Base-by-base conservation (phyloP, 306 rosid species). In the Dicorynia guianensis region DNA sequence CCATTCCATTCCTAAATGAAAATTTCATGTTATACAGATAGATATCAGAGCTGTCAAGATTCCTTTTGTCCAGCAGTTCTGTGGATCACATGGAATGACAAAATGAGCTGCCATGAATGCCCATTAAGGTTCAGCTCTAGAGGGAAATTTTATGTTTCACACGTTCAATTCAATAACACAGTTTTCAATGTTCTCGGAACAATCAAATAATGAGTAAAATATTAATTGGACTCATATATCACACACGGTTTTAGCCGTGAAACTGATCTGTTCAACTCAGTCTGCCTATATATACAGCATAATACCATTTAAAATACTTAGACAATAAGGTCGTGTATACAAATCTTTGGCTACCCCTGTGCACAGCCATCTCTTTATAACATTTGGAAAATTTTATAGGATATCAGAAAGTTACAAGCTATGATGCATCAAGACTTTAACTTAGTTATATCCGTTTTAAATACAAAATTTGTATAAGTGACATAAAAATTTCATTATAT, bases 181-280 rank as follows among this genome's bases (percentile, higher is more conserved):
- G 47, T 11, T 25, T 46, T 56, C 46, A 18, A 46, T 12, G 46
- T 66, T 66, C 43, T 25, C 1, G 30, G 30, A 44, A 44, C 46
- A 3, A 44, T 44, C 30, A 13, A 50, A 5, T 4, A 43, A 34
- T 34, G 19, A 19, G 30, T 55, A 43, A 71, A 71, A 25, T 44
- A 42, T 40, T 71, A 25, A 25, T n/a, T 42, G 42, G 44, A 43
- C 46, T 57, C 54, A 20, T 17, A 15, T 10, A 33, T 71, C 67
- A 43, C 67, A 43, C n/a, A 67, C 11, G 30, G 30, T 71, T 53
- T n/a, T 40, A 57, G 67, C 76, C 5, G 33, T 44, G 50, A 59
- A 72, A 58, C 19, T 58, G 68, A 72, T 72, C 68, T 59, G 17
- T n/a, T 59, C 77, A 72, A 72, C 56, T 72, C 67, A 30, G 52